phyloP scores from a whole-genome alignment of 345 rosid genomes.

The Populus pruinosa region DNA sequence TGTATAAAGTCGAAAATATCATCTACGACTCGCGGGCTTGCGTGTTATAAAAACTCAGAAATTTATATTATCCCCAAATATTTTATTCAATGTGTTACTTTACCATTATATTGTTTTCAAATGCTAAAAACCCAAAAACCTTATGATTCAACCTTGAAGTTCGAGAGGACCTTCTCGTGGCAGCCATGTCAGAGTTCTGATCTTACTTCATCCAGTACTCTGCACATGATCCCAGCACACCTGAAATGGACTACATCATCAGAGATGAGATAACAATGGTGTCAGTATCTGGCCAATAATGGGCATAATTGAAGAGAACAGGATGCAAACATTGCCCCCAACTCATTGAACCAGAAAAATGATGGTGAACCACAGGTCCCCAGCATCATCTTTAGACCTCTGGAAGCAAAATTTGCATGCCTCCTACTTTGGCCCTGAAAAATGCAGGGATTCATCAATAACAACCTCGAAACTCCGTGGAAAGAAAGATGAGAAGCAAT shows the following conservation, averaged over 20 bases:
- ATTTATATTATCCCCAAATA: no score
- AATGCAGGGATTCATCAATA: constrained; percentile 43
- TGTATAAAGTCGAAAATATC: no score
- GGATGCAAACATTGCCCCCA: constrained; percentile 27
- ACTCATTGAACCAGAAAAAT: constrained; percentile 21
- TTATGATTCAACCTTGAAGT: not conserved
- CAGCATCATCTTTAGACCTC: constrained; percentile 40
- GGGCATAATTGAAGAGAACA: constrained; percentile 17
- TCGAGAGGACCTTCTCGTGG: constrained; percentile 12
- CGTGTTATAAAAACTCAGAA: no score
- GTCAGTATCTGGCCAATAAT: constrained; percentile 8
- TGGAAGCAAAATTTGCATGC: constrained; percentile 39
- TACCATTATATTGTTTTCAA: no score
- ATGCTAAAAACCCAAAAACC: no score
- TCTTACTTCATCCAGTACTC: constrained; percentile 3
- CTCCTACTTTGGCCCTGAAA: constrained; percentile 53
- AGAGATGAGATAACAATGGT: not conserved
- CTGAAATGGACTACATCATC: constrained; percentile 19
- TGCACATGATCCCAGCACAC: constrained; percentile 7
- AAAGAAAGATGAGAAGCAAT: not conserved
- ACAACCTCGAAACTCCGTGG: constrained; percentile 8
- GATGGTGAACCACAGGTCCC: constrained; percentile 13
- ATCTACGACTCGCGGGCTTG: no score
- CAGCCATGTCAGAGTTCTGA: not conserved
- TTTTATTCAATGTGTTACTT: no score